Percentiles rank a stretch among this genome's conserved stretches.
These are phyloP conservation scores for Talaromyces thailandensis DNA, from an alignment of 495 filamentous ascomycete genomes.

Conservation along the genomic window DNA sequence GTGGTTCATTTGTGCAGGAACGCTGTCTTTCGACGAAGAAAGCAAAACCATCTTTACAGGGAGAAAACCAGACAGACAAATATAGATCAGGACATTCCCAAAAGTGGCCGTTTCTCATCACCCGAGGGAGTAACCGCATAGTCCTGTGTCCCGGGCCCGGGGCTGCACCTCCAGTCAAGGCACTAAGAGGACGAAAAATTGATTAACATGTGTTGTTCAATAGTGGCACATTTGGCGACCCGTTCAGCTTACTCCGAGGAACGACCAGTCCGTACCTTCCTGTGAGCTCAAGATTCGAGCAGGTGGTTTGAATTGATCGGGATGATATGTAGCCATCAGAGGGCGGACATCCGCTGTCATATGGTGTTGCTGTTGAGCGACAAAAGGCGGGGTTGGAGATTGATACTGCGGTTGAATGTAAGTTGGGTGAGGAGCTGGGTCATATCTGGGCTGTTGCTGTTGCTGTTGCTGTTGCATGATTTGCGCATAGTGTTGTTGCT, in stretches of 20 bases:
- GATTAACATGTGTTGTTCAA: background rate
- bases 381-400: constrained; percentile 20
- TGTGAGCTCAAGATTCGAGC: constrained; percentile 31
- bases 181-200: background rate
- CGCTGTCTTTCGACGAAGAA: background rate
- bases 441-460: constrained; percentile 22
- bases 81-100: background rate
- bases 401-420: constrained; percentile 31
- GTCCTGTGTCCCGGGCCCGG: background rate
- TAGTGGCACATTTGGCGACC: background rate
- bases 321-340: constrained; percentile 30
- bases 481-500: constrained; percentile 29
- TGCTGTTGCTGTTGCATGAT: constrained; percentile 18
- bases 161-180: background rate
- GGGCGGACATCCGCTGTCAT: constrained; percentile 22
- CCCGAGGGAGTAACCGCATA: background rate
- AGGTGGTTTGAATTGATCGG: constrained; percentile 28
- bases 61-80: background rate
- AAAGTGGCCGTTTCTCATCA: background rate
- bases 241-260: constrained; percentile 35
- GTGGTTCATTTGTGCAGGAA: background rate
- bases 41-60: background rate
- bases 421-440: constrained; percentile 19
- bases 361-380: constrained; percentile 15
- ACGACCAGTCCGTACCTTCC: constrained; percentile 39